phyloP scores from a whole-genome alignment of 495 filamentous ascomycete species.

The Annulohypoxylon stygium region DNA sequence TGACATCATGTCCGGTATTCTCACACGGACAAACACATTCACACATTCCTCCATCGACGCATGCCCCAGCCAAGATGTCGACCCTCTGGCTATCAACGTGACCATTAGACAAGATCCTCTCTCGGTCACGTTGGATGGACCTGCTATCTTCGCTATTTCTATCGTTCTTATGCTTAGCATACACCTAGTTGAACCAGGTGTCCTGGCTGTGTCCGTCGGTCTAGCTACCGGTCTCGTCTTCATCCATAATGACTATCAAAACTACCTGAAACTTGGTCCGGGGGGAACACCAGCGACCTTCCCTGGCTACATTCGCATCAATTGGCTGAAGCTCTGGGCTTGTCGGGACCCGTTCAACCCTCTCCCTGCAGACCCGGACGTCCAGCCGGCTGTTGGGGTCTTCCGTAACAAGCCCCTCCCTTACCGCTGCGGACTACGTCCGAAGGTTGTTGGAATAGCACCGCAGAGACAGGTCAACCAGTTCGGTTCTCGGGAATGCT shows the following conservation, averaged over 20 bases:
- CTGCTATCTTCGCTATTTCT: slow-evolving; percentile 58
- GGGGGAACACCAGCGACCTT: slow-evolving; percentile 84
- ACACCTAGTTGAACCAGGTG: slow-evolving; percentile 60
- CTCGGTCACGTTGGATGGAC: slow-evolving; percentile 62
- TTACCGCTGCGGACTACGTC: slow-evolving; percentile 71
- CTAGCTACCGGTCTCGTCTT: slow-evolving; percentile 66
- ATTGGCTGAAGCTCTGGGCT: slow-evolving; percentile 68
- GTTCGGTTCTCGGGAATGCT: slow-evolving; percentile 64
- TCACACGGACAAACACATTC: slow-evolving; percentile 34
- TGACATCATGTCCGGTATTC: slow-evolving; percentile 42
- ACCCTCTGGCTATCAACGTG: slow-evolving; percentile 51
- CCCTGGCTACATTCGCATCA: slow-evolving; percentile 77
- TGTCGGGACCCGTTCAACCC: slow-evolving; percentile 69
- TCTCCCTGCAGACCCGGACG: slow-evolving; percentile 53
- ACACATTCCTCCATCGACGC: slow-evolving; percentile 19
- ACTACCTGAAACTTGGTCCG: slow-evolving; percentile 81
- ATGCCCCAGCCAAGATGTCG: slow-evolving; percentile 31
- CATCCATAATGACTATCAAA: slow-evolving; percentile 79
- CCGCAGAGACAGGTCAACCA: slow-evolving; percentile 84
- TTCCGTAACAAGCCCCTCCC: slow-evolving; percentile 62
- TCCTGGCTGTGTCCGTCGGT: slow-evolving; percentile 63
- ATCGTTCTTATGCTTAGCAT: slow-evolving; percentile 62
- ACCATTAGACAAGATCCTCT: slow-evolving; percentile 65
- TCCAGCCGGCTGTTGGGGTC: slow-evolving; percentile 55
- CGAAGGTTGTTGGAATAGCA: slow-evolving; percentile 77